phyloP scores from a whole-genome alignment of 441 rosid species.

The Jatropha multifida region DNA sequence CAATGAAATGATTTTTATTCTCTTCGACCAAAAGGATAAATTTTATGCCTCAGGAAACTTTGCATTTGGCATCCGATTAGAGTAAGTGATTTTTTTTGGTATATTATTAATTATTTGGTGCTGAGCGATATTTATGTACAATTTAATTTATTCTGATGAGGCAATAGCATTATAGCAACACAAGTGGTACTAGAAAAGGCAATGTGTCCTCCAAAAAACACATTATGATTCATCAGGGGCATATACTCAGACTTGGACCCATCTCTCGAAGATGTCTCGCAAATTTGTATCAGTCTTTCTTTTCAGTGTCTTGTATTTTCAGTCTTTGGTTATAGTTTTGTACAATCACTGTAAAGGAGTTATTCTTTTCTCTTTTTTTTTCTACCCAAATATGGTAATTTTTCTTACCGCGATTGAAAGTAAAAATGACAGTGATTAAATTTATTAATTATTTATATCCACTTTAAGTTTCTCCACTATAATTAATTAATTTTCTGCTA shows the following conservation, averaged over 20 bases:
- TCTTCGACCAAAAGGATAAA: conserved; percentile 6
- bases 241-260: conserved; percentile 40
- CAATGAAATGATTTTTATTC: conserved; percentile 11
- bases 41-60: neutral
- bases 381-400: conserved; percentile 13
- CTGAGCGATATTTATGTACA: too few relatives aligned
- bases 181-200: conserved; percentile 24
- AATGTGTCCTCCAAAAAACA: conserved; percentile 17
- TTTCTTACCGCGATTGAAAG: too few relatives aligned
- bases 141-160: neutral
- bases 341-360: conserved; percentile 17
- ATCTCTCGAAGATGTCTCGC: conserved; percentile 33
- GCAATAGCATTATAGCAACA: neutral
- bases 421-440: too few relatives aligned
- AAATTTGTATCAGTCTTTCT: conserved; percentile 31
- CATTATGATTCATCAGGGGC: conserved; percentile 30
- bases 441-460: too few relatives aligned
- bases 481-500: too few relatives aligned
- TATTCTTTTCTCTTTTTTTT: conserved; percentile 21
- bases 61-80: conserved; percentile 7
- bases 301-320: conserved; percentile 38
- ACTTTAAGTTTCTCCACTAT: too few relatives aligned
- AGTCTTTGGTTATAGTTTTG: conserved; percentile 22
- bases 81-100: too few relatives aligned
- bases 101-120: too few relatives aligned